These are phyloP conservation scores for Rutidosis leptorrhynchoides DNA, from an alignment of 129 eudicot genomes.

Conservation along the genomic window DNA sequence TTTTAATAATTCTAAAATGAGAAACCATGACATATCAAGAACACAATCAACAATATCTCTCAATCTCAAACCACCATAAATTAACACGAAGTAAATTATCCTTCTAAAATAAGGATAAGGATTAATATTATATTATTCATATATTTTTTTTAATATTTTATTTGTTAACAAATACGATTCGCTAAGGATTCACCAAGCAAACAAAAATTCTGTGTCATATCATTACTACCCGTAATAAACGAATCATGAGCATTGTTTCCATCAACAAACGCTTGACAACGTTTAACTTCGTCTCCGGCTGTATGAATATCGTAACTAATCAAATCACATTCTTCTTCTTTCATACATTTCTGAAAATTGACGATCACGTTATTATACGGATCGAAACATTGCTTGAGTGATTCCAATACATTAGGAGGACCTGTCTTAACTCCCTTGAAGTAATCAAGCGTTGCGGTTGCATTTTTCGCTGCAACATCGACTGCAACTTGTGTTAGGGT, in stretches of 20 bases:
- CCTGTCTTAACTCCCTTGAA: constrained; percentile 11
- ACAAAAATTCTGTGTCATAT: background rate
- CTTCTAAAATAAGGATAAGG: too few relatives aligned
- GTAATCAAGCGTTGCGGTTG: constrained; percentile 14
- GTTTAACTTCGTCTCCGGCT: constrained; percentile 23
- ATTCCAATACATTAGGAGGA: constrained; percentile 11
- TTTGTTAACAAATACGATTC: constrained; percentile 1
- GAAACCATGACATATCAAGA: too few relatives aligned
- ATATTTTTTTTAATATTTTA: background rate
- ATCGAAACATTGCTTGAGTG: constrained; percentile 9
- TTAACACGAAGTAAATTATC: too few relatives aligned
- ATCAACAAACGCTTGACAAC: constrained; percentile 24
- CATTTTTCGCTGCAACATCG: constrained; percentile 1
- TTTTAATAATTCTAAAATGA: too few relatives aligned
- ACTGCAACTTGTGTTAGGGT: constrained; percentile 21
- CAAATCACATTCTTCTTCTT: constrained; percentile 19
- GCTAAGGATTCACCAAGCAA: constrained; percentile 24
- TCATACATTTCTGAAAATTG: constrained; percentile 3
- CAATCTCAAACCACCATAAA: too few relatives aligned
- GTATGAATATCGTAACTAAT: constrained; percentile 18
- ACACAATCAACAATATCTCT: too few relatives aligned
- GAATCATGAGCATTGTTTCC: constrained; percentile 26
- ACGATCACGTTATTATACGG: background rate
- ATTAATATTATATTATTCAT: too few relatives aligned
- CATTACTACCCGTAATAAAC: constrained; percentile 19